Percentiles rank a stretch among this genome's conserved stretches.
These are phyloP conservation scores for Juncus effusus DNA, from an alignment of 176 grass and related monocot genomes.

Conservation along the genomic window DNA sequence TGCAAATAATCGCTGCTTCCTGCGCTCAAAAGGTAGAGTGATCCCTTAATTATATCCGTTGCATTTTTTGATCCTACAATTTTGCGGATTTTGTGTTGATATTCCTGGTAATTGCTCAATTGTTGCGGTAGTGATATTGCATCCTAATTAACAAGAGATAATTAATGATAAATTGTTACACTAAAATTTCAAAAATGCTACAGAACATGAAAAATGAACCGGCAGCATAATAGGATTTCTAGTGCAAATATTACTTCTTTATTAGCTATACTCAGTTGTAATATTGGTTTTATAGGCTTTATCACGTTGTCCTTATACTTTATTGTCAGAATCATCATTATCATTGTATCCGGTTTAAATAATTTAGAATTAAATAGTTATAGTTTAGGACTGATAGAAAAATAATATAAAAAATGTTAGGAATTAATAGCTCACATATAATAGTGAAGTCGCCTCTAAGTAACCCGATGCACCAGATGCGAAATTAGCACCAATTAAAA, in stretches of 20 bases:
- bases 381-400: not conserved
- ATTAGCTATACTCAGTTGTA: too few species aligned
- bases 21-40: constrained; percentile 77
- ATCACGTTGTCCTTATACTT: too few species aligned
- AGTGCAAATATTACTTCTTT: too few species aligned
- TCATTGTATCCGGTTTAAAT: not conserved
- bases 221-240: too few species aligned
- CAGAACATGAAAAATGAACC: not conserved
- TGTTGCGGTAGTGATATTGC: constrained; percentile 70
- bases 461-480: constrained; percentile 81
- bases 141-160: constrained; percentile 31
- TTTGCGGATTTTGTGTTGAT: constrained; percentile 49
- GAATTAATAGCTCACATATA: constrained; percentile 45
- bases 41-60: constrained; percentile 48
- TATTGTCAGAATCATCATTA: too few species aligned
- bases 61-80: constrained; percentile 45
- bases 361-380: not conserved
- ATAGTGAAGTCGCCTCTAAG: constrained; percentile 57
- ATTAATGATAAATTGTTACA: not conserved
- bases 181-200: too few species aligned
- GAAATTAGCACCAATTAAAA: constrained; percentile 89
- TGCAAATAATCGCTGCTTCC: constrained; percentile 92
- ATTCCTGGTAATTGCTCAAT: constrained; percentile 60
- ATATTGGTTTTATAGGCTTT: too few species aligned
- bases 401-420: not conserved